Evolutionary conservation across 73 alveolate genomes (phyloP).

Genomic region (Tetrahymena elliotti): DNA sequence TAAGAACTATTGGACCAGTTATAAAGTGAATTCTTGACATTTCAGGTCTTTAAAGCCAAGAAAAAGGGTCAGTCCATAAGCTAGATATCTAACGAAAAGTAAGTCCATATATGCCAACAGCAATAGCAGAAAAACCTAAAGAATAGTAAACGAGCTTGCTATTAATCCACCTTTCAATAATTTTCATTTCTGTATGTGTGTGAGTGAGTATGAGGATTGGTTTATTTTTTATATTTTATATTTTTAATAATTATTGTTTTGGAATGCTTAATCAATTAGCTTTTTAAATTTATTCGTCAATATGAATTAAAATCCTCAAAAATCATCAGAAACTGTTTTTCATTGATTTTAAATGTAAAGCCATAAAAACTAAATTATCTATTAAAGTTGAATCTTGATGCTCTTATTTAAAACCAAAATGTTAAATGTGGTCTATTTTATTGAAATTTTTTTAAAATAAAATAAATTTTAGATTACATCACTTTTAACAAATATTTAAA

Average conservation of each 20-base stretch:
- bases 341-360: background rate
- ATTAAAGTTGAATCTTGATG: too few species aligned
- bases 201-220: too few species aligned
- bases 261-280: background rate
- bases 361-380: too few species aligned
- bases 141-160: background rate
- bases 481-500: too few species aligned
- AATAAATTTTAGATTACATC: too few species aligned
- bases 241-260: background rate
- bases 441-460: too few species aligned
- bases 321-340: background rate
- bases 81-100: background rate
- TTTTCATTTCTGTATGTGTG: background rate
- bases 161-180: background rate
- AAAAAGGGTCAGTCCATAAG: background rate
- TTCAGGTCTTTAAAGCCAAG: background rate
- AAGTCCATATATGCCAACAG: background rate
- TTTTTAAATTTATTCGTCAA: background rate
- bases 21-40: background rate
- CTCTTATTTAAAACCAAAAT: too few species aligned
- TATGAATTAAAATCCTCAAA: background rate
- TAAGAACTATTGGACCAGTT: background rate
- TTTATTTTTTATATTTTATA: background rate
- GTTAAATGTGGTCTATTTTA: too few species aligned
- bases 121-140: background rate